Evolutionary conservation across 2,329 filamentous ascomycete species (phyloP).

Genomic region (Dothistroma septosporum): DNA sequence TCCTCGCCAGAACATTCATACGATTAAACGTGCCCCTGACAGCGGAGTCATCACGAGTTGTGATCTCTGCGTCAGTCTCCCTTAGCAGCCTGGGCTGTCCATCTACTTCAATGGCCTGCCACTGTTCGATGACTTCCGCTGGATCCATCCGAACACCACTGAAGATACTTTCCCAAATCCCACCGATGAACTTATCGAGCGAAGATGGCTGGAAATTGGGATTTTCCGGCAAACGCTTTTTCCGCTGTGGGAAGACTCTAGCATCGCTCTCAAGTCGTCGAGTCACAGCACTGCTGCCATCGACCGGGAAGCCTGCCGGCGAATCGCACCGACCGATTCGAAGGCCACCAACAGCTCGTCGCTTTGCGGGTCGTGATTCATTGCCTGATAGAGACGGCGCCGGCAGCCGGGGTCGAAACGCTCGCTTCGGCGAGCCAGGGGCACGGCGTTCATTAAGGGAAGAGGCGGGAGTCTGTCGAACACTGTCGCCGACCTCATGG

Average conservation of each 20-base stretch:
- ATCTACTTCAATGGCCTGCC: constrained; percentile 32
- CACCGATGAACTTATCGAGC: constrained; percentile 47
- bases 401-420: constrained; percentile 9
- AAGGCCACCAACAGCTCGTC: constrained; percentile 34
- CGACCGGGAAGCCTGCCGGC: constrained; percentile 1
- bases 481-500: constrained; percentile 15
- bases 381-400: constrained; percentile 7
- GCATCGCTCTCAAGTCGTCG: constrained; percentile 23
- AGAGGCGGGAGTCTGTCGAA: neutral
- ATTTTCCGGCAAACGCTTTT: constrained; percentile 33
- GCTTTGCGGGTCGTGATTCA: constrained; percentile 41
- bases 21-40: constrained; percentile 36
- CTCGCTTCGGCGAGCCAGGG: constrained; percentile 5
- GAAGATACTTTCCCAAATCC: constrained; percentile 50
- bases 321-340: constrained; percentile 24
- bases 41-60: constrained; percentile 17
- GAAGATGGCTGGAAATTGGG: constrained; percentile 46
- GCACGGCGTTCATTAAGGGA: neutral
- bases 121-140: constrained; percentile 34
- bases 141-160: constrained; percentile 42
- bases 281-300: constrained; percentile 9
- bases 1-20: constrained; percentile 44
- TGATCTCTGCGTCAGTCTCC: constrained; percentile 22
- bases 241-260: constrained; percentile 27
- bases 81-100: constrained; percentile 28